Percentiles rank a stretch among this genome's conserved stretches.
Conservation (phyloP, 495 filamentous ascomycete species). For the Neurospora cerealis region DNA sequence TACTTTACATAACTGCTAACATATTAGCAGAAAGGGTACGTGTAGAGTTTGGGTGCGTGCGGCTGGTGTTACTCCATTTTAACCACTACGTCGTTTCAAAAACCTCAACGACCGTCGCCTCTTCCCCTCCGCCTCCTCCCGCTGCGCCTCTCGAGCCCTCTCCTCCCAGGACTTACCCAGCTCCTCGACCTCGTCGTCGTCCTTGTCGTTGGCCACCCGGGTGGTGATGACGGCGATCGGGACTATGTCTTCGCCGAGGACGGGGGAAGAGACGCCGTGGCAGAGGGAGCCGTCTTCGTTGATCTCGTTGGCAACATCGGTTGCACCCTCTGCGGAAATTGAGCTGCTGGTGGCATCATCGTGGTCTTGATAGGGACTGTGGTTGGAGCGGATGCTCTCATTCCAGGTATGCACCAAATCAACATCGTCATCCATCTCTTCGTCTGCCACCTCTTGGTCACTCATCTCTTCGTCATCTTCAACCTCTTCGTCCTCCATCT, state of each 20-base stretch:
- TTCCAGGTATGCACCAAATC: neutral
- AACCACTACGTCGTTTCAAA: neutral
- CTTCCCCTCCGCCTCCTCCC: neutral
- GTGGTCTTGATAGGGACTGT: neutral
- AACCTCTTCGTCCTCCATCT: neutral
- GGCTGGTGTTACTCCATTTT: neutral
- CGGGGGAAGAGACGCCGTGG: neutral
- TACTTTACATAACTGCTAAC: neutral
- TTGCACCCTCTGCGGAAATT: neutral
- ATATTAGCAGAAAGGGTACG: neutral
- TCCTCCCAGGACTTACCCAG: neutral
- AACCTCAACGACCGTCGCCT: neutral
- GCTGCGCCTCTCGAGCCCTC: neutral
- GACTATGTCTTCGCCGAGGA: neutral
- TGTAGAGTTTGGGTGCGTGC: neutral
- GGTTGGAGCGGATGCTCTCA: neutral
- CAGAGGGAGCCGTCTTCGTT: neutral
- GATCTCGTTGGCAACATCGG: neutral
- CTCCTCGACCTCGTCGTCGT: neutral
- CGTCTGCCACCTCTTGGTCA: neutral
- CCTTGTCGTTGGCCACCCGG: neutral
- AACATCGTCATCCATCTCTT: neutral
- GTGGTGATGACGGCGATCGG: neutral
- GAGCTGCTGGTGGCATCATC: neutral
- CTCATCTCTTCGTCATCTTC: neutral